Conservation (phyloP, 2,329 filamentous ascomycete species). For the Dactylella cylindrospora region DNA sequence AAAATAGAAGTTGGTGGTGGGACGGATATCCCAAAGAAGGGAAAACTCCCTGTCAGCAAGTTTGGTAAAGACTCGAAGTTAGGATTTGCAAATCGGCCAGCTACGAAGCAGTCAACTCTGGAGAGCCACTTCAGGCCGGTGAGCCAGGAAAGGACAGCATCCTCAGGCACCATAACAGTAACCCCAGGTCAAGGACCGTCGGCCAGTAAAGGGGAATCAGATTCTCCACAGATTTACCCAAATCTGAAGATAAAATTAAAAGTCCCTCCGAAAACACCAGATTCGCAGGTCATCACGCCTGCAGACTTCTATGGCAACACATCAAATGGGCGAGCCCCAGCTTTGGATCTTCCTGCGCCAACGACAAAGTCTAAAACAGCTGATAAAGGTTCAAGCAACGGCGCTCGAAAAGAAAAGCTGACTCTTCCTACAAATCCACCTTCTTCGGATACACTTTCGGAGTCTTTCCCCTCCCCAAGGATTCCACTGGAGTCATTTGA, state of each 20-base stretch:
- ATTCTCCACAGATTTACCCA: constrained; percentile 7
- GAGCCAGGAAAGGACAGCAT: constrained; percentile 7
- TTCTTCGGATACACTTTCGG: constrained; percentile 27
- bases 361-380: not conserved
- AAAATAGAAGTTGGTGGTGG: not conserved
- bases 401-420: constrained; percentile 11
- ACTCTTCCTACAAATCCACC: constrained; percentile 33
- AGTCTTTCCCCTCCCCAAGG: constrained; percentile 20
- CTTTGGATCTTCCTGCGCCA: not conserved
- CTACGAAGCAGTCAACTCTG: constrained; percentile 30
- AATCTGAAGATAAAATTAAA: constrained; percentile 13
- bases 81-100: no score
- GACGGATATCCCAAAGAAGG: not conserved
- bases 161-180: not conserved
- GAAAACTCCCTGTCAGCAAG: constrained; percentile 1
- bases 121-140: constrained; percentile 16
- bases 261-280: not conserved
- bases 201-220: not conserved
- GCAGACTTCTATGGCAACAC: constrained; percentile 14
- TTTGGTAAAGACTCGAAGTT: no score
- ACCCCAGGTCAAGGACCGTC: constrained; percentile 1
- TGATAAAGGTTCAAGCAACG: constrained; percentile 4
- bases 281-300: constrained; percentile 7
- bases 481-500: constrained; percentile 4
- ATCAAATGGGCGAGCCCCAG: not conserved